Percentiles rank a stretch among this genome's conserved stretches.
These are phyloP conservation scores for Fusarium tjaetaba DNA, from an alignment of 2,329 filamentous ascomycete species.

Conservation along the genomic window DNA sequence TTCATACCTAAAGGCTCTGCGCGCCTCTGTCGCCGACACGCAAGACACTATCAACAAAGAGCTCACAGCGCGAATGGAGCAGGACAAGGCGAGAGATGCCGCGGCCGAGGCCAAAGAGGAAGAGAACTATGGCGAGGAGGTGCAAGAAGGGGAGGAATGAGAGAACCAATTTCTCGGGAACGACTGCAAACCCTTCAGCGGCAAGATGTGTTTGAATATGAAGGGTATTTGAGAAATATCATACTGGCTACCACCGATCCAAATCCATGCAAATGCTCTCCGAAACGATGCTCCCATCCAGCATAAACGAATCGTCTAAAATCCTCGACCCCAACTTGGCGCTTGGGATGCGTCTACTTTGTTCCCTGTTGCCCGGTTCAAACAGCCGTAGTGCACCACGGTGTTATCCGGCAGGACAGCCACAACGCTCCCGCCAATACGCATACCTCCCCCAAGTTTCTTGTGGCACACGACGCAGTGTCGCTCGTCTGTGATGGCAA, in stretches of 20 bases:
- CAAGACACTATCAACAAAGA: conserved; percentile 76
- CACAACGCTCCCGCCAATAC: conserved; percentile 90
- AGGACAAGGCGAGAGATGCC: conserved; percentile 68
- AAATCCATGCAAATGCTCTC: conserved; percentile 38
- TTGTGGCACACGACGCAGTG: conserved; percentile 95
- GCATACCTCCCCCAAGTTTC: conserved; percentile 83
- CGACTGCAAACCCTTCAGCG: not conserved
- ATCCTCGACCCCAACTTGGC: conserved; percentile 52
- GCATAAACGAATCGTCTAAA: conserved; percentile 40
- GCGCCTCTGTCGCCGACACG: conserved; percentile 64
- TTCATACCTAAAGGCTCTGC: conserved; percentile 68
- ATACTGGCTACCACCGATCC: conserved; percentile 38
- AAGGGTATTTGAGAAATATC: conserved; percentile 38
- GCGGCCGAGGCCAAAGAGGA: conserved; percentile 70
- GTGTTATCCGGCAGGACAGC: conserved; percentile 86
- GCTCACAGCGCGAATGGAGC: conserved; percentile 78
- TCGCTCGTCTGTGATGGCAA: conserved; percentile 86
- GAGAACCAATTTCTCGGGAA: not conserved
- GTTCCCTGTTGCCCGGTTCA: conserved; percentile 59
- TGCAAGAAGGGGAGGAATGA: conserved; percentile 69
- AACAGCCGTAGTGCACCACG: conserved; percentile 85
- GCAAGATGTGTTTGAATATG: conserved; percentile 31
- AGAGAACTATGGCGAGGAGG: conserved; percentile 87
- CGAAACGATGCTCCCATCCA: conserved; percentile 24
- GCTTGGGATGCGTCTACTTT: conserved; percentile 47